Base-by-base conservation (phyloP, 805 yeast species). In the Sugiyamaella qingdaonensis region DNA sequence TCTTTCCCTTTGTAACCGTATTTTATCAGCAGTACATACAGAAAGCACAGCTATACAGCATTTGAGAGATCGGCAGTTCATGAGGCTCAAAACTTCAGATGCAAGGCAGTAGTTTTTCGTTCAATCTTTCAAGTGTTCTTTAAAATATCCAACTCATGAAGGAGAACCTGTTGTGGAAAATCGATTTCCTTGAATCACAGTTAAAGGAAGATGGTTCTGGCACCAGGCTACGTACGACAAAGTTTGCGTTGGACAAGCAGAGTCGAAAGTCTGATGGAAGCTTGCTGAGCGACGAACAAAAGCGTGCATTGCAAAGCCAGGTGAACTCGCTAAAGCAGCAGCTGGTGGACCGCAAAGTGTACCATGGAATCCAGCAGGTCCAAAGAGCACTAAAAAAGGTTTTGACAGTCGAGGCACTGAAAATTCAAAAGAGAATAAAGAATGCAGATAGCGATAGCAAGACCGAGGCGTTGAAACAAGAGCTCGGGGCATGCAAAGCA, bases 151-250 rank as follows among this genome's bases (percentile, higher is more conserved):
- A 32, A 32, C 11, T 10, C 35, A 36, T 36, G 59, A 62, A 63
- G 49, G 68, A 68, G 46, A 71, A 71, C 53, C 59, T 68, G 47
- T 49, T 64, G 31, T 71, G 70, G 64, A 63, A 69, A 56, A 60
- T 72, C 41, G 74, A 72, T 53, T 43, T 70, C 32, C 63, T 72
- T 5, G 67, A 71, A 56, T 61, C 71, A 16, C 67, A 59, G 57
- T 62, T 68, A 7, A 62, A 63, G n/a, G 47, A 59, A n/a, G 59
- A 54, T 16, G 59, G 54, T n/a, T 43, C 37, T 13, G 52, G 53
- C 14, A 49, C 69, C 8, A 57, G 68, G 46, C 58, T 72, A 29
- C 51, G 47, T 5, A 57, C 64, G 14, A 66, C 75, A 2, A 61
- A 65, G 53, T 63, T 60, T 37, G 68, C 69, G 41, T 61, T 53